Conservation (phyloP, 2,329 filamentous ascomycete genomes). For the Epichloe uncinata region DNA sequence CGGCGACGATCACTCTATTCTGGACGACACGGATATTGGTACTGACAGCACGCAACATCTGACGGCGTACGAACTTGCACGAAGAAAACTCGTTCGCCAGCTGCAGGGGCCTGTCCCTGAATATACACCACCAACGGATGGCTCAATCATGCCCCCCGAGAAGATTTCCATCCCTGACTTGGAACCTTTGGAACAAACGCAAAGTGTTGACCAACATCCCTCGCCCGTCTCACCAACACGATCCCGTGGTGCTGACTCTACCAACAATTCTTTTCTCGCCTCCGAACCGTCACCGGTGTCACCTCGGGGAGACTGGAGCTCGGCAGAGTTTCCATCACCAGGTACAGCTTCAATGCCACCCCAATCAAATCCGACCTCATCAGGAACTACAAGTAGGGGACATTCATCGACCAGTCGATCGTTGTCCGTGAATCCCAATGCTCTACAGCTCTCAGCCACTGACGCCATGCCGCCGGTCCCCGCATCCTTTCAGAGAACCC, state of each 20-base stretch:
- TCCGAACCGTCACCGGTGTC: conserved; percentile 36
- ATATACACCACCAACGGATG: conserved; percentile 29
- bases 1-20: conserved; percentile 21
- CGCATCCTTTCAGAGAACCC: conserved; percentile 28
- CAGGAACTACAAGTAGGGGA: conserved; percentile 8
- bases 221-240: conserved; percentile 10
- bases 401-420: conserved; percentile 6
- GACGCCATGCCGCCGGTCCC: conserved; percentile 4
- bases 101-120: conserved; percentile 36
- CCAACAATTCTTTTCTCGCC: conserved; percentile 24
- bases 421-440: conserved; percentile 3
- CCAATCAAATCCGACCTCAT: conserved; percentile 8
- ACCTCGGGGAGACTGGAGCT: conserved; percentile 30
- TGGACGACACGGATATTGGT: conserved; percentile 27
- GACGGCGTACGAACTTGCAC: conserved; percentile 37
- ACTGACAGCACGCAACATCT: conserved; percentile 26
- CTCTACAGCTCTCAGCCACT: background rate
- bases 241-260: conserved; percentile 11
- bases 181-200: conserved; percentile 3
- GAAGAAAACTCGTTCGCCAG: conserved; percentile 37
- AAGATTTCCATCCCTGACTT: conserved; percentile 13
- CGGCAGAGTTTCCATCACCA: conserved; percentile 29
- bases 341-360: conserved; percentile 19
- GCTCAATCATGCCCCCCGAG: conserved; percentile 14
- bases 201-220: conserved; percentile 8